These are phyloP conservation scores for Alternaria brassicicola DNA, from an alignment of 2,329 filamentous ascomycete genomes.

Conservation along the genomic window DNA sequence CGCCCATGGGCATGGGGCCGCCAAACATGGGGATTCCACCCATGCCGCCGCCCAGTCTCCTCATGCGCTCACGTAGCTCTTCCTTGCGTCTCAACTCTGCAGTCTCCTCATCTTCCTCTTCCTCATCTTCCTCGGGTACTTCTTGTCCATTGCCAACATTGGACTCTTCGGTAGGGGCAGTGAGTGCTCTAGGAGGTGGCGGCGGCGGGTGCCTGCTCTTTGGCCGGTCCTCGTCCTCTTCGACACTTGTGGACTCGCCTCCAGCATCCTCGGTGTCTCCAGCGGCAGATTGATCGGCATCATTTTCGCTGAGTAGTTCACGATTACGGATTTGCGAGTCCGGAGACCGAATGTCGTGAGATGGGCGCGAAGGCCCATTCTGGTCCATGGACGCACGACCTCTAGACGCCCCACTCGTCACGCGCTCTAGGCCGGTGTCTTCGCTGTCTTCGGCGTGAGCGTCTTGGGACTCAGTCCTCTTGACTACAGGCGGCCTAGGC, in stretches of 20 bases:
- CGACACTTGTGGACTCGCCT: constrained; percentile 69
- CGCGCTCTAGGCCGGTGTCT: constrained; percentile 46
- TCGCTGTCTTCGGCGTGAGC: constrained; percentile 42
- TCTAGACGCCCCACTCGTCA: constrained; percentile 41
- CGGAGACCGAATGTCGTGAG: constrained; percentile 49
- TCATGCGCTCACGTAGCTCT: constrained; percentile 93
- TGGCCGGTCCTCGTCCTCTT: constrained; percentile 71
- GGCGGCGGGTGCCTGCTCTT: constrained; percentile 26
- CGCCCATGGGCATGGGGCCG: constrained; percentile 66
- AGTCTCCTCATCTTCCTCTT: constrained; percentile 84
- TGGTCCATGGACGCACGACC: constrained; percentile 50
- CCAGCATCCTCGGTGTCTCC: constrained; percentile 67
- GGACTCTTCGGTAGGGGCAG: constrained; percentile 51
- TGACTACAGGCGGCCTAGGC: constrained; percentile 66
- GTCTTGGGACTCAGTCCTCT: constrained; percentile 61
- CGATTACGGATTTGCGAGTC: constrained; percentile 52
- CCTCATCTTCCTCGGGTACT: constrained; percentile 66
- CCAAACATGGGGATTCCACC: constrained; percentile 87
- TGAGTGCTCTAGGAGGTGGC: constrained; percentile 37
- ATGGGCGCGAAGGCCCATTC: constrained; percentile 46
- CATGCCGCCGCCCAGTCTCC: constrained; percentile 98
- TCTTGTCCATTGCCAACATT: constrained; percentile 59
- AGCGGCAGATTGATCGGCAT: constrained; percentile 69
- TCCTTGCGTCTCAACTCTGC: constrained; percentile 84
- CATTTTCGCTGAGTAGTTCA: constrained; percentile 67